Base-by-base conservation (phyloP, 2,329 filamentous ascomycete species). In the Didymella pinodella region DNA sequence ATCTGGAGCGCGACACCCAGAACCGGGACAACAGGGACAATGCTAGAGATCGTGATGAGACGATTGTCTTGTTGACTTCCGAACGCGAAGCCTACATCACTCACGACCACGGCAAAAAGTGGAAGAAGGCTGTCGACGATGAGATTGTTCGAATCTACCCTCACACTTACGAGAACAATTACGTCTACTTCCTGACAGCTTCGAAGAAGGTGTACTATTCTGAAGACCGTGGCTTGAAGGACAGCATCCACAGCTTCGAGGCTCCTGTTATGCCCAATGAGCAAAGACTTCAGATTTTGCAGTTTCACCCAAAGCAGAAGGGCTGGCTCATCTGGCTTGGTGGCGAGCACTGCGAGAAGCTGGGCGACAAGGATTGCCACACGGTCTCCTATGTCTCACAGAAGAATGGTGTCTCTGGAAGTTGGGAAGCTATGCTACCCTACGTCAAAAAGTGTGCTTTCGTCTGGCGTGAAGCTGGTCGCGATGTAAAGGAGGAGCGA, bases 291-390 rank as follows among this genome's bases (percentile, higher is more conserved):
- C 84, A 86, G 18, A 83, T 93, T 41, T 76, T 91, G 66, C 82
- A 84, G 34, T 99, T 99, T 80, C 95, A 99, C 70, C 90, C 93
- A 1, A 87, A 90, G 66, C 86, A 90, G 73, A 67, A 70, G 12
- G 90, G 97, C 70, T 97, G 93, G 92, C 82, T 98, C 43, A 90
- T 99, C 61, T 98, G 93, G 93, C 87, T 90, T 48, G 94, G 93
- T 38, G 80, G 80, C 10, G 80, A 87, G 64, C 85, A 89, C 62
- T 96, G 92, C 73, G 85, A 88, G 43, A 82, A 81, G 11, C 75
- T 76, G 7, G 79, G 77, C 16, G 78, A 80, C 29, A 63, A 65
- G 26, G 75, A 85, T 32, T 97, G 93, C 75, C 89, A 91, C 68
- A 83, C 83, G 0, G 86, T 90, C 62, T 92, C 93, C 2, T 92